Conservation (phyloP, 2,329 filamentous ascomycete species). For the Aspergillus brasiliensis region DNA sequence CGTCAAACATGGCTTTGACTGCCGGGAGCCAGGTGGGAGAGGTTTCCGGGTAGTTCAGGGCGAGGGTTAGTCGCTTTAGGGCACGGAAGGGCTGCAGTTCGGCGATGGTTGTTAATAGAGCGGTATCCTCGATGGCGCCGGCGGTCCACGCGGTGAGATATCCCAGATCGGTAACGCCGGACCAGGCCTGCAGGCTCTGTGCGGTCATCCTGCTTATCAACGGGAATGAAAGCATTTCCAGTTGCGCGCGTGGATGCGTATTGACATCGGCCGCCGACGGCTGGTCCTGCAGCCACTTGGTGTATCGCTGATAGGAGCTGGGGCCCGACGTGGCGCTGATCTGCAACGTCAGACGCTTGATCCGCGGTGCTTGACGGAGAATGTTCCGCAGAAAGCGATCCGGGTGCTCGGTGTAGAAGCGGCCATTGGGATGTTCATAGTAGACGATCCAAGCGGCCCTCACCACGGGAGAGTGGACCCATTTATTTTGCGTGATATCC, state of each 20-base stretch:
- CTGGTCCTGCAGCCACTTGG: neutral
- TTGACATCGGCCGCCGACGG: neutral
- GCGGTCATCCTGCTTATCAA: neutral
- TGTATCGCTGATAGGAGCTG: neutral
- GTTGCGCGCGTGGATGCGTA: neutral
- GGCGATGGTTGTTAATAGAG: neutral
- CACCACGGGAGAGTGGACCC: neutral
- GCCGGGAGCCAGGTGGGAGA: neutral
- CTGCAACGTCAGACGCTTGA: neutral
- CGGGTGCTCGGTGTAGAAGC: neutral
- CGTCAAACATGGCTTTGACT: neutral
- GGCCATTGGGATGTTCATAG: neutral
- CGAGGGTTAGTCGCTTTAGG: neutral
- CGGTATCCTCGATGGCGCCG: neutral
- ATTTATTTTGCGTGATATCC: neutral
- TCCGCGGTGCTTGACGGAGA: neutral
- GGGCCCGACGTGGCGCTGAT: neutral
- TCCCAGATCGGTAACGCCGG: neutral
- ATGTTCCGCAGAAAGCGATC: neutral
- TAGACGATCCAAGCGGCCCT: neutral
- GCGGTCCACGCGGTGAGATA: neutral
- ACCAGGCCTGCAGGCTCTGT: neutral
- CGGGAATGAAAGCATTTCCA: neutral
- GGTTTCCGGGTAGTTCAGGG: neutral
- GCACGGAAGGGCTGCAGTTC: neutral